phyloP scores from a whole-genome alignment of 2,329 filamentous ascomycete species.

The Grosmannia huntii region DNA sequence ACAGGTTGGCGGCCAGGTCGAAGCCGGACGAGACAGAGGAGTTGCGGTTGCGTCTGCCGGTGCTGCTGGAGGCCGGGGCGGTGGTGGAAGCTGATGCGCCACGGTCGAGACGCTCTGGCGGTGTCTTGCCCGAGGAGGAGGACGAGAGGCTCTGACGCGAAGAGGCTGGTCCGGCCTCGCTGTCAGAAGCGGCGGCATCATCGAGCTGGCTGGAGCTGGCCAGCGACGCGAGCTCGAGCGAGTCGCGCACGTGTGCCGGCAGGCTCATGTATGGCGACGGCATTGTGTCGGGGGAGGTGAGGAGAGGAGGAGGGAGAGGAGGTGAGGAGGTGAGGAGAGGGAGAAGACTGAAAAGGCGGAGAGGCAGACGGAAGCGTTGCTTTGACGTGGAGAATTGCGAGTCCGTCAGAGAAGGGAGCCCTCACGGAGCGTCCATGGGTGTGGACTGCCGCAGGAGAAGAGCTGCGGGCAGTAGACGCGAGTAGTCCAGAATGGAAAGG shows the following conservation, averaged over 20 bases:
- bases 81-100: conserved; percentile 19
- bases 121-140: conserved; percentile 64
- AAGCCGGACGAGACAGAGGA: conserved; percentile 91
- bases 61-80: conserved; percentile 18
- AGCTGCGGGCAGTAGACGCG: too few relatives aligned
- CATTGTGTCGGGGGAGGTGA: conserved; percentile 18
- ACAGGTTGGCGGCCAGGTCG: conserved; percentile 87
- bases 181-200: conserved; percentile 44
- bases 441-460: not conserved
- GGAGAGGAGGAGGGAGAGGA: not conserved
- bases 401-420: not conserved
- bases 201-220: conserved; percentile 62
- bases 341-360: too few relatives aligned
- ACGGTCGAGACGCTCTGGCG: conserved; percentile 72
- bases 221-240: conserved; percentile 88
- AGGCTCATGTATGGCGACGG: conserved; percentile 29
- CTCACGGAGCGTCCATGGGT: not conserved
- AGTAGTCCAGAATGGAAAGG: too few relatives aligned
- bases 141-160: conserved; percentile 82
- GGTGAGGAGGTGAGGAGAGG: not conserved
- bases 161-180: conserved; percentile 50
- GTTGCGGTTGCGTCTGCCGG: conserved; percentile 38
- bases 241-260: conserved; percentile 58
- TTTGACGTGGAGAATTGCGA: too few relatives aligned
- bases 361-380: too few relatives aligned